Conservation (phyloP, 1,284 basidiomycete genomes). For the Moesziomyces sp. region DNA sequence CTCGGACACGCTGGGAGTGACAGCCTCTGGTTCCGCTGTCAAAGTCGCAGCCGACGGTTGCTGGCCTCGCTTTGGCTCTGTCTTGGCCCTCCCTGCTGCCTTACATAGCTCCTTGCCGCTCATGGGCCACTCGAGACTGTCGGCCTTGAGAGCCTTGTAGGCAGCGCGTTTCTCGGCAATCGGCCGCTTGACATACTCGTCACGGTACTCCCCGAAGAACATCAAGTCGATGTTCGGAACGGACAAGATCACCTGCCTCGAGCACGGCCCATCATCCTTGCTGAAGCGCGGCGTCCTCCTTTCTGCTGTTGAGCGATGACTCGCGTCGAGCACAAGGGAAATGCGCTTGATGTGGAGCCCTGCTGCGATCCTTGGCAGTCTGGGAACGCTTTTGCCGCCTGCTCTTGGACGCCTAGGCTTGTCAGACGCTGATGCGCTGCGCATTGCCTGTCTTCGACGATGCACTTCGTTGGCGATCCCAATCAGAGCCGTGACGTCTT, state of each 20-base stretch:
- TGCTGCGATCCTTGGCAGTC: slow-evolving; percentile 39
- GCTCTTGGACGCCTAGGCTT: slow-evolving; percentile 21
- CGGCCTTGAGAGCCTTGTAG: slow-evolving; percentile 53
- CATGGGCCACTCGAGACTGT: slow-evolving; percentile 54
- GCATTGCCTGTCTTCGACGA: slow-evolving; percentile 14
- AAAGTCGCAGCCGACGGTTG: not conserved
- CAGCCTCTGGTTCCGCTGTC: not conserved
- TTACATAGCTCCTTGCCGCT: slow-evolving; percentile 4
- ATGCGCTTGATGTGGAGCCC: slow-evolving; percentile 41
- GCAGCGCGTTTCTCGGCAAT: slow-evolving; percentile 44
- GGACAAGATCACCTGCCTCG: slow-evolving; percentile 39
- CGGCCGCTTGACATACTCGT: slow-evolving; percentile 50
- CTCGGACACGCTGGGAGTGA: too few species aligned
- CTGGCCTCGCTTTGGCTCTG: not conserved
- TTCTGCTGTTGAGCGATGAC: not conserved
- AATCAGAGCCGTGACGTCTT: slow-evolving; percentile 32
- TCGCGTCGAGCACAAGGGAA: slow-evolving; percentile 48
- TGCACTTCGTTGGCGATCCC: slow-evolving; percentile 19
- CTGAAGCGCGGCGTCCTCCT: not conserved
- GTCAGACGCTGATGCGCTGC: slow-evolving; percentile 24
- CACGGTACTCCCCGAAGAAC: slow-evolving; percentile 49
- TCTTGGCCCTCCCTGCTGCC: slow-evolving; percentile 10
- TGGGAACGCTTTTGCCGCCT: slow-evolving; percentile 22
- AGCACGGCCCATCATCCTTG: slow-evolving; percentile 1
- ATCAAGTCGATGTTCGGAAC: slow-evolving; percentile 43